Conservation (phyloP, 257 asterid genomes). For the Solanum sejunctum region DNA sequence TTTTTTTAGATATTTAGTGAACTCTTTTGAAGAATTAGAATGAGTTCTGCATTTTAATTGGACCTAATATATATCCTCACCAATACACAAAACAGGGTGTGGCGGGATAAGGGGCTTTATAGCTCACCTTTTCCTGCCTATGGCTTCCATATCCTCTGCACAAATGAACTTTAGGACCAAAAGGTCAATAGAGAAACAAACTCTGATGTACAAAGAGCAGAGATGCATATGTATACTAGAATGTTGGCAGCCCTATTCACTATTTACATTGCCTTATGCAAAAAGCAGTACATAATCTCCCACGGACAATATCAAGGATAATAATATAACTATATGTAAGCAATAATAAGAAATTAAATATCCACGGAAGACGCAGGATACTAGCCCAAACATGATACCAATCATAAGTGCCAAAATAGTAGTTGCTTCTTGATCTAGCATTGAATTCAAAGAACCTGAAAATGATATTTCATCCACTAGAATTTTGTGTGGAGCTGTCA, state of each 20-base stretch:
- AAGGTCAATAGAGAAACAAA: neutral
- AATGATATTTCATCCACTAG: conserved; percentile 23
- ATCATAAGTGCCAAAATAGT: neutral
- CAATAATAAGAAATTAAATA: neutral
- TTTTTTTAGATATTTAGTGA: neutral
- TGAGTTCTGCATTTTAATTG: neutral
- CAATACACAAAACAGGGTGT: neutral
- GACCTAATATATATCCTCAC: neutral
- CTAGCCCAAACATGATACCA: neutral
- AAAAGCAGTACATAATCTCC: neutral
- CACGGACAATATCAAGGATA: neutral
- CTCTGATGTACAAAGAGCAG: neutral
- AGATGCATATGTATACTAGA: neutral
- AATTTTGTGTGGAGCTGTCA: conserved; percentile 30
- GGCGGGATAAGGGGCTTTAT: neutral
- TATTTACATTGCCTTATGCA: conserved; percentile 22
- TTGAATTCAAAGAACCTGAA: neutral
- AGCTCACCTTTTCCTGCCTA: neutral
- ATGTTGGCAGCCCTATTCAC: conserved; percentile 1
- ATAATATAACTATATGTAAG: neutral
- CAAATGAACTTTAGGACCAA: neutral
- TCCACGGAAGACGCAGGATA: neutral
- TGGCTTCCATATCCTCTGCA: neutral
- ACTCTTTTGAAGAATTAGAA: neutral
- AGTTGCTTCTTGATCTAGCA: neutral